Base-by-base conservation (phyloP, 345 rosid genomes). In the Linum usitatissimum region DNA sequence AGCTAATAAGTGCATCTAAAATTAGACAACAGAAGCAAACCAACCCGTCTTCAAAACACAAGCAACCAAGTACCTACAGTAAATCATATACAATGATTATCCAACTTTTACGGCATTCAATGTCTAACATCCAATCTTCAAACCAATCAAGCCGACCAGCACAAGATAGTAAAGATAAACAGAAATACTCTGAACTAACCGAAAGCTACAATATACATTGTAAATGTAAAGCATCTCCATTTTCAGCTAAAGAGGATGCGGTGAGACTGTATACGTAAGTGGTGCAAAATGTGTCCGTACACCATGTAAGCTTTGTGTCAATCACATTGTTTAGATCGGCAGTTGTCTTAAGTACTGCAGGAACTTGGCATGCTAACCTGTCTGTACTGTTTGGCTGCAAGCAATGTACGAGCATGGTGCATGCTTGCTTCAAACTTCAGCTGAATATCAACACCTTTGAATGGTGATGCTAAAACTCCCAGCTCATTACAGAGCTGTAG, bases 351-450 rank as follows among this genome's bases (percentile, higher is more conserved):
- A 45, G 51, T 4, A 6, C 10, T 45, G 15, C 14, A 10, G 30
- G 18, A 55, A 55, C 20, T n/a, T 9, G 14, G 30, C 30, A 18
- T 28, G 30, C 60, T 62, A 80, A 91, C 99, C 99, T 90, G 84
- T 61, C 86, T 77, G 77, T 80, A 90, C 79, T 93, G 94, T 57
- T 93, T 86, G 53, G 94, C 97, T 56, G 97, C 96, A 71, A 93
- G 96, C 78, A 93, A 82, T 17, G 96, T 93, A 42, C 97, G 86
- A 68, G 96, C 90, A 76, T 78, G 86, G 57, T 92, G 86, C 80
- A 93, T 84, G 79, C 88, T 75, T 72, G 97, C 96, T 78, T 86
- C 96, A 69, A 81, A 80, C 77, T 93, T 90, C 65, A 90, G 74
- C 67, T 87, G 90, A 86, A 86, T 80, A 78, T 90, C 99, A 62